These are phyloP conservation scores for Silene conica DNA, from an alignment of 148 eudicot genomes.

Conservation along the genomic window DNA sequence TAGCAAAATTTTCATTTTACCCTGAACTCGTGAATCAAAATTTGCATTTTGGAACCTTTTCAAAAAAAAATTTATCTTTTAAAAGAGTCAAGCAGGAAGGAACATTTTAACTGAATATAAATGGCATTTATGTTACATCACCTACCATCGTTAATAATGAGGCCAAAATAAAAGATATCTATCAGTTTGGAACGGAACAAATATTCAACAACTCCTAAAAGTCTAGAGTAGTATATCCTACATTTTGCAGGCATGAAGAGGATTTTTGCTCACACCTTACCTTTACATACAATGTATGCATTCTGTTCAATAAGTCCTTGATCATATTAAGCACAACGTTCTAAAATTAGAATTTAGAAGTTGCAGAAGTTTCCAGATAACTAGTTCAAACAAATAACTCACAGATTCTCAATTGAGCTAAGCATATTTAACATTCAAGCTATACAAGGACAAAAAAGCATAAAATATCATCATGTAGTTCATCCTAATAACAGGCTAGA, in stretches of 20 bases:
- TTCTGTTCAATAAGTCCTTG: background rate
- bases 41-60: background rate
- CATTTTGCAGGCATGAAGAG: background rate
- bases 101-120: background rate
- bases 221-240: background rate
- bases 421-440: background rate
- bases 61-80: background rate
- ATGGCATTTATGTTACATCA: background rate
- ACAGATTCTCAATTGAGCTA: background rate
- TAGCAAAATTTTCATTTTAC: background rate
- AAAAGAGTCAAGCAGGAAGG: background rate
- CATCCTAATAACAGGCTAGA: background rate
- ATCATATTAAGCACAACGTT: background rate
- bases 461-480: background rate
- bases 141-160: background rate
- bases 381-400: slow-evolving; percentile 1
- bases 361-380: background rate
- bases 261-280: background rate
- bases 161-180: background rate
- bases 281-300: background rate
- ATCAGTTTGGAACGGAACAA: background rate
- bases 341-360: background rate
- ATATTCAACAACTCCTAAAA: background rate
- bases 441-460: slow-evolving; percentile 1
- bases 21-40: background rate